Conservation (phyloP, 2,329 filamentous ascomycete genomes). For the Aspergillus sojae region DNA sequence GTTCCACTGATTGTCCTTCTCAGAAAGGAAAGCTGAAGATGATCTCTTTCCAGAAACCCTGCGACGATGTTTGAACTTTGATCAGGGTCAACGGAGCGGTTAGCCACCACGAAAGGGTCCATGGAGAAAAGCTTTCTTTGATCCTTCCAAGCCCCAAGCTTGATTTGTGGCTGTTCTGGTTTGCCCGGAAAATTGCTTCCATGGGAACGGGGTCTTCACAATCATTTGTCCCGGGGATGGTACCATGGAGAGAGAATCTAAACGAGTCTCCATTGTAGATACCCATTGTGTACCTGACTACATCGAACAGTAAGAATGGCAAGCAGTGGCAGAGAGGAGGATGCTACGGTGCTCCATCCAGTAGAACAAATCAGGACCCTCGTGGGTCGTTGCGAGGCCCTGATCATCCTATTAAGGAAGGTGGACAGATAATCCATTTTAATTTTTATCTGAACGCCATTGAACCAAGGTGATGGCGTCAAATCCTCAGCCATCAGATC, state of each 20-base stretch:
- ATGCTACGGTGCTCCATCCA: neutral
- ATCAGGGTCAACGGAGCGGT: slow-evolving; percentile 12
- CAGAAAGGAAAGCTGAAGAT: slow-evolving; percentile 22
- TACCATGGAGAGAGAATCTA: slow-evolving; percentile 5
- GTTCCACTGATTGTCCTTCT: slow-evolving; percentile 34
- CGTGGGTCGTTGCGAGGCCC: slow-evolving; percentile 14
- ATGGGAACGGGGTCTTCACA: neutral
- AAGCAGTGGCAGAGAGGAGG: neutral
- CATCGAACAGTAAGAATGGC: neutral
- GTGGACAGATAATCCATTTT: slow-evolving; percentile 7
- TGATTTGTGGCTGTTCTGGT: neutral
- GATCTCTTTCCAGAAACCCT: slow-evolving; percentile 25
- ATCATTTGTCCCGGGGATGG: neutral
- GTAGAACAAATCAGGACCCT: slow-evolving; percentile 8
- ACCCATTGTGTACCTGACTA: neutral
- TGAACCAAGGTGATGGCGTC: slow-evolving; percentile 30
- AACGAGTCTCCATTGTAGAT: neutral
- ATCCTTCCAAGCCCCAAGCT: neutral
- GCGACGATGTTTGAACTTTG: slow-evolving; percentile 8
- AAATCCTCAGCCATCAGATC: slow-evolving; percentile 34
- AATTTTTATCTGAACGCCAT: slow-evolving; percentile 18
- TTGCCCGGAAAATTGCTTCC: neutral
- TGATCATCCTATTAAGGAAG: slow-evolving; percentile 8
- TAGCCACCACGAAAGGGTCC: slow-evolving; percentile 9
- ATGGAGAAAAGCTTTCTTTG: slow-evolving; percentile 15